Conservation (phyloP, 23 red algal species). For the Agarophyton chilense region DNA sequence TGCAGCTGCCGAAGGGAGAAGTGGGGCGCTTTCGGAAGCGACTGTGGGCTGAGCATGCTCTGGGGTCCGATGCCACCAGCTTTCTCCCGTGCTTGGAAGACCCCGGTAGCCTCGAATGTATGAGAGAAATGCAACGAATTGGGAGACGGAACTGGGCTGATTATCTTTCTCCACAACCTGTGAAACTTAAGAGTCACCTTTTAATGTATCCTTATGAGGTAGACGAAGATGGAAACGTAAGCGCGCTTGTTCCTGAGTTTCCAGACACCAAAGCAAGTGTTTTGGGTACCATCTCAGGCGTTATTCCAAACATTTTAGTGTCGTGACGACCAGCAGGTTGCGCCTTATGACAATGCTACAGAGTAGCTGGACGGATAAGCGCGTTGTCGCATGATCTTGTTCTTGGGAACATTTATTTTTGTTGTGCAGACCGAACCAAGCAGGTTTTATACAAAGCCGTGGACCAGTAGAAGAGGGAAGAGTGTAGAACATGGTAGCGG, state of each 20-base stretch:
- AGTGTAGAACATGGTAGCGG: too few relatives aligned
- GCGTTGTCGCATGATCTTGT: background rate
- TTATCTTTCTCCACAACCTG: slow-evolving; percentile 8
- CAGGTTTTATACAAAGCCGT: too few relatives aligned
- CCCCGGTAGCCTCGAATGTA: slow-evolving; percentile 46
- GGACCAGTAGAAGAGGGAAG: too few relatives aligned
- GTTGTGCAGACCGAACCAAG: background rate
- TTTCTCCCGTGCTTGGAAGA: slow-evolving; percentile 43
- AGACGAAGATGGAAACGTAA: slow-evolving; percentile 39
- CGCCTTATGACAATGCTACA: too few relatives aligned
- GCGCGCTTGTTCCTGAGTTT: slow-evolving; percentile 22
- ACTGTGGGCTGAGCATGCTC: slow-evolving; percentile 65
- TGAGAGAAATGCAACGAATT: slow-evolving; percentile 62
- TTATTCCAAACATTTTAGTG: slow-evolving; percentile 64
- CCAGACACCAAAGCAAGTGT: slow-evolving; percentile 67
- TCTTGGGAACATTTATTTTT: background rate
- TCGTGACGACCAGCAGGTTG: slow-evolving; percentile 39
- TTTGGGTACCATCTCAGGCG: slow-evolving; percentile 3
- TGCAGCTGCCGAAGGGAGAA: slow-evolving; percentile 47
- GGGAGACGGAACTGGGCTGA: slow-evolving; percentile 58
- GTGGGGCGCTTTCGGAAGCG: slow-evolving; percentile 59
- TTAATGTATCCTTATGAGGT: slow-evolving; percentile 69
- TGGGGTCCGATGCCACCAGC: background rate
- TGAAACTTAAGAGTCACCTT: slow-evolving; percentile 38
- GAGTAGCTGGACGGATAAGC: too few relatives aligned